Base-by-base conservation (phyloP, 164 flowering plant species). In the Macadamia integrifolia region DNA sequence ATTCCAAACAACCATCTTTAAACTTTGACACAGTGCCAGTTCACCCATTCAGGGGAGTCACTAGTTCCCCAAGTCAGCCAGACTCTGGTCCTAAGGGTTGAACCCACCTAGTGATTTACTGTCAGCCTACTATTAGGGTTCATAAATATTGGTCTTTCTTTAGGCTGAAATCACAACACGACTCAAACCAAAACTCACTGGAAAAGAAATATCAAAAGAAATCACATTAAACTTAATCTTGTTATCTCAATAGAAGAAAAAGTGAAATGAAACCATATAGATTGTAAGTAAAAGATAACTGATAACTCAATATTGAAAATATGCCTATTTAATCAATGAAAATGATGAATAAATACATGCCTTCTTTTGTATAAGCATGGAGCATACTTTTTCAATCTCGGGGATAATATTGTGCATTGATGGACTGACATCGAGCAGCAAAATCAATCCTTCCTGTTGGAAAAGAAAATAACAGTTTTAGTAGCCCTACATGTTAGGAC, bases 361-460 rank as follows among this genome's bases (percentile, higher is more conserved):
- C 98, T 93, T 93, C 79, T 91, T 93, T 74, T 88, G 83, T n/a
- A 85, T 56, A 9, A 93, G 84, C 87, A 86, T 76, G 18, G 89
- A 85, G 75, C 93, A 85, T 28, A 90, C 68, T 67, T 84, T 91
- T 74, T 88, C 90, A 69, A 90, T 60, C 65, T 90, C 91, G 0
- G 89, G 89, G 52, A 93, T 81, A 69, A 83, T 29, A 73, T 61
- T 58, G 76, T 90, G 97, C 93, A 90, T 91, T 23, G 91, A 73
- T 17, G 96, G 95, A 66, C 97, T 81, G 65, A 91, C 95, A 87
- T 93, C 97, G 59, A 93, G 76, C 76, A 93, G 66, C 76, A 91
- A 65, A 60, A 93, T 64, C 79, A 90, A 64, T 48, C 81, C 79
- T 75, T 91, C 98, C 97, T 93, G 87, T 61, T 70, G 58, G 61